Evolutionary conservation across 176 grass and related monocot genomes (phyloP), one percentile per base, ranked within the genome.

Genomic region (Oryza glumipatula): DNA sequence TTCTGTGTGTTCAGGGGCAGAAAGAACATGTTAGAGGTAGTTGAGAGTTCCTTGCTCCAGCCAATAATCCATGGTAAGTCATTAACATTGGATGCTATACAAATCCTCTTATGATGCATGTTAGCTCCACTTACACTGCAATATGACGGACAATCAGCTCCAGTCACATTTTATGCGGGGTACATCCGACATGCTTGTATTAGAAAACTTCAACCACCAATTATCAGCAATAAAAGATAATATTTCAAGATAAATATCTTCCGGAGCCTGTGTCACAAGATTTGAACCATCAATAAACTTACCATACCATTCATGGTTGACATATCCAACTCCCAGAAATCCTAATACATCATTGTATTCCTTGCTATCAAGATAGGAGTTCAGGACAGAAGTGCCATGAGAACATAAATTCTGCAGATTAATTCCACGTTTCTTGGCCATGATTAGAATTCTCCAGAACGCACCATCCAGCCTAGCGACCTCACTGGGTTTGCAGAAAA

Each of bases 241-340:
- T 49, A 97, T 76, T 13, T 88, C 68, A 13, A 97, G 15, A 33
- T 97, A 97, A 44, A 97, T 22, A 26, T 86, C 45, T 46, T 97
- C 94, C 1, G 64, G 0, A 54, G 80, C 70, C 69, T 88, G 70
- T 41, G 76, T 94, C 17, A 87, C 74, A 76, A 97, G 74, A 84
- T 89, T 76, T 1, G 77, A 91, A 16, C 91, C 82, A 74, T 72
- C 73, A 12, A 97, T 94, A 60, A 87, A 97, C 39, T 91, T 93
- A 0, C 33, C 89, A 49, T 97, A 97, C 94, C 94, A 94, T 28
- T 76, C 64, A 58, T 11, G 3, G 30, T 26, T 48, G 44, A 94
- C 88, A 14, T 38, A 79, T 19, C 64, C 58, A 21, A 97, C 65
- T 60, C 47, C 94, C 0, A 97, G 75, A 88, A 88, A 97, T 17